Evolutionary conservation across 768 basidiomycete genomes (phyloP).

Genomic region (Galerina sulciceps): DNA sequence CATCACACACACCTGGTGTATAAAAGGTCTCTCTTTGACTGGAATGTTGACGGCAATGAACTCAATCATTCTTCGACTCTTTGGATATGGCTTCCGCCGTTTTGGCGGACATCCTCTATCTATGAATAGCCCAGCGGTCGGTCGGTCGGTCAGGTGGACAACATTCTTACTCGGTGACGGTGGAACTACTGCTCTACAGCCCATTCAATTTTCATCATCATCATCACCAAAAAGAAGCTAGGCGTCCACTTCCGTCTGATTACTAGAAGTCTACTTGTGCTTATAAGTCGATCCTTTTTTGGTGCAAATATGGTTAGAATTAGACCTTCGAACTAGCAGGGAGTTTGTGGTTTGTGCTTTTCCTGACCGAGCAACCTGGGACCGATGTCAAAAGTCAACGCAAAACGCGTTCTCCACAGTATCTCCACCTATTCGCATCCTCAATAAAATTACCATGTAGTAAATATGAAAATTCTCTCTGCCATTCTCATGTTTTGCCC

Average conservation of each 20-base stretch:
- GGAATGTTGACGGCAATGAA: background rate
- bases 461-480: too few species aligned
- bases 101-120: too few species aligned
- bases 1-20: background rate
- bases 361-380: too few species aligned
- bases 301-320: background rate
- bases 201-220: background rate
- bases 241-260: background rate
- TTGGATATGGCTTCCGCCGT: too few species aligned
- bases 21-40: background rate
- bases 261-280: background rate
- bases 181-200: background rate
- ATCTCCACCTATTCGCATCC: too few species aligned
- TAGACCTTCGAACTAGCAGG: background rate
- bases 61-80: too few species aligned
- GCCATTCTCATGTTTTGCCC: too few species aligned
- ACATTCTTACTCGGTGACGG: background rate
- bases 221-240: background rate
- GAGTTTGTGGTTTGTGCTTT: too few species aligned
- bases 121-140: too few species aligned
- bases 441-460: too few species aligned
- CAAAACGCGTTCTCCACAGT: too few species aligned
- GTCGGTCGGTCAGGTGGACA: background rate
- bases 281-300: background rate
- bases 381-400: too few species aligned